phyloP scores from a whole-genome alignment of 306 rosid genomes.

The Sechiopsis laciniata region DNA sequence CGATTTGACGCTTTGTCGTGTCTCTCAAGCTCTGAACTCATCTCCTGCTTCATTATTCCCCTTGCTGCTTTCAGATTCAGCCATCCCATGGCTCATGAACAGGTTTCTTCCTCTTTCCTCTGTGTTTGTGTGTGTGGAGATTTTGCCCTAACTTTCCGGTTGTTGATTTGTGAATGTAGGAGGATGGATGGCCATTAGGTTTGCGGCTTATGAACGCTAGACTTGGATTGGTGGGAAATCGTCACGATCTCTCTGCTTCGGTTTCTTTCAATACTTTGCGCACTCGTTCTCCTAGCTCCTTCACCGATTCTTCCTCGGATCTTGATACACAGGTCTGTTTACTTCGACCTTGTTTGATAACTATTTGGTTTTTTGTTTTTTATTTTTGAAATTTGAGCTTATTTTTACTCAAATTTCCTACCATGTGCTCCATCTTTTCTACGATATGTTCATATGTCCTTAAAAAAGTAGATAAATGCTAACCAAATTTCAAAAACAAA shows the following conservation, averaged over 20 bases:
- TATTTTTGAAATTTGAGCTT: too few species aligned
- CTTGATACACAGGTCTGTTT: constrained; percentile 52
- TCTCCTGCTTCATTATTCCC: constrained; percentile 16
- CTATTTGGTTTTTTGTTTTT: too few species aligned
- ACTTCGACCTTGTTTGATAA: too few species aligned
- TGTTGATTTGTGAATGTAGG: constrained; percentile 31
- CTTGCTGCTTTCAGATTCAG: constrained; percentile 3
- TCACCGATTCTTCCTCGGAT: constrained; percentile 49
- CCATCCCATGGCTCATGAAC: constrained; percentile 49
- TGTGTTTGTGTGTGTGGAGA: not conserved
- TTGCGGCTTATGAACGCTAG: constrained; percentile 56
- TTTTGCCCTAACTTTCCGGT: not conserved
- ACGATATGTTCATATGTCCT: too few species aligned
- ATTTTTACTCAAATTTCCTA: too few species aligned
- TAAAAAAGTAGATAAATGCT: too few species aligned
- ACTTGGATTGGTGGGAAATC: constrained; percentile 44
- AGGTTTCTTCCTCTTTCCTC: constrained; percentile 31
- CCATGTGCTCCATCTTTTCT: too few species aligned
- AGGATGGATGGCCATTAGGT: constrained; percentile 86
- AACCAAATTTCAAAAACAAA: too few species aligned
- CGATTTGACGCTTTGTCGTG: constrained; percentile 29
- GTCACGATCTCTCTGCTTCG: constrained; percentile 30
- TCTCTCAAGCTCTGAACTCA: constrained; percentile 28
- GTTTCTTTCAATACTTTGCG: constrained; percentile 61
- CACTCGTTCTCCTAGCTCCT: constrained; percentile 44